Evolutionary conservation across 2,329 filamentous ascomycete species (phyloP).

Genomic region (Pseudonectria foliicola): DNA sequence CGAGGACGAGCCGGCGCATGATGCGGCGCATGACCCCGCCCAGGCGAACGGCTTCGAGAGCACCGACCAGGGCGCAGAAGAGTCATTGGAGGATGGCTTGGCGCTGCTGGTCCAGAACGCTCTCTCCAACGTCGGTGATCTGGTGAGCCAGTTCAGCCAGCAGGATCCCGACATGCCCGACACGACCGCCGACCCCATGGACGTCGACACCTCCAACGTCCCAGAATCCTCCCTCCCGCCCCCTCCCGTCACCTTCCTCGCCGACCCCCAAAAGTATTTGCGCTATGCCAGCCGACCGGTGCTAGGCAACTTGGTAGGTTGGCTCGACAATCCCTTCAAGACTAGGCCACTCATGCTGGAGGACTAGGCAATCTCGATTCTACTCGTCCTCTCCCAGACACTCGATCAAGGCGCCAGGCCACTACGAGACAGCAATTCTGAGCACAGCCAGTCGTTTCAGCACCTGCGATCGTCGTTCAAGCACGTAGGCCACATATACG

Average conservation of each 20-base stretch:
- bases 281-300: conserved; percentile 31
- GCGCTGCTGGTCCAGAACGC: conserved; percentile 34
- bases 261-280: conserved; percentile 31
- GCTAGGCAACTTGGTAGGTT: conserved; percentile 35
- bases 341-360: conserved; percentile 8
- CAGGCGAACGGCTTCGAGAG: conserved; percentile 15
- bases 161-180: conserved; percentile 15
- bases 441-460: conserved; percentile 26
- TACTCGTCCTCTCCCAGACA: conserved; percentile 31
- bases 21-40: background rate
- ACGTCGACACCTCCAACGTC: conserved; percentile 24
- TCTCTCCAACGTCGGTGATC: conserved; percentile 31
- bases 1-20: conserved; percentile 14
- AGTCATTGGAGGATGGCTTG: conserved; percentile 29
- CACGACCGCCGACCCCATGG: conserved; percentile 26
- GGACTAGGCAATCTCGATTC: conserved; percentile 30
- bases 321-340: conserved; percentile 5
- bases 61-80: conserved; percentile 15
- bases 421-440: conserved; percentile 27
- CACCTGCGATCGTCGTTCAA: conserved; percentile 27
- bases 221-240: conserved; percentile 21
- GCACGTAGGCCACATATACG: conserved; percentile 28
- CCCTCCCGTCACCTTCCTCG: conserved; percentile 24
- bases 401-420: conserved; percentile 29
- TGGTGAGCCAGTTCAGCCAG: conserved; percentile 27